Evolutionary conservation across 2,329 filamentous ascomycete species (phyloP).

Genomic region (Rachicladosporium sp.): DNA sequence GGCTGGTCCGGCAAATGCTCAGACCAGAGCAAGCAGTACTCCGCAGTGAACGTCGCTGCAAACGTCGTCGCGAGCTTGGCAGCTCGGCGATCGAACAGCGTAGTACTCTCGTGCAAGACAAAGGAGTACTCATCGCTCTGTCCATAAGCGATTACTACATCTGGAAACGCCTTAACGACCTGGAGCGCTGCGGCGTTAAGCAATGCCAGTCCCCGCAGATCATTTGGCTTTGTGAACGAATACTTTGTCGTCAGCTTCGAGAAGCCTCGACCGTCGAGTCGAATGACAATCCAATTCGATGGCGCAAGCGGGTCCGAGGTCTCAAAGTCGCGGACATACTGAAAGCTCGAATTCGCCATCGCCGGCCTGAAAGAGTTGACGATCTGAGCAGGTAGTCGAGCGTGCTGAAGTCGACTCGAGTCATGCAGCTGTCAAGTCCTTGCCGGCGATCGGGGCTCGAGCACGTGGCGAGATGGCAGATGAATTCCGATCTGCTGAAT

Average conservation of each 20-base stretch:
- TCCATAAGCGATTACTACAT: slow-evolving; percentile 80
- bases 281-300: slow-evolving; percentile 91
- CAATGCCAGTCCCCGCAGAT: slow-evolving; percentile 70
- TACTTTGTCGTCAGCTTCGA: slow-evolving; percentile 56
- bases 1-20: slow-evolving; percentile 59
- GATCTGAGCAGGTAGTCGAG: neutral
- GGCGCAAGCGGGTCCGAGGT: slow-evolving; percentile 66
- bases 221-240: slow-evolving; percentile 83
- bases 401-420: neutral
- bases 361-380: too few species aligned
- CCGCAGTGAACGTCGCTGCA: slow-evolving; percentile 83
- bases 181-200: slow-evolving; percentile 90
- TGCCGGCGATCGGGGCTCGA: too few species aligned
- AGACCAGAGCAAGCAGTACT: slow-evolving; percentile 75
- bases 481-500: too few species aligned
- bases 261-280: slow-evolving; percentile 88
- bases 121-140: slow-evolving; percentile 89
- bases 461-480: too few species aligned
- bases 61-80: slow-evolving; percentile 88
- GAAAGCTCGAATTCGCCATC: slow-evolving; percentile 51
- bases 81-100: slow-evolving; percentile 72
- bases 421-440: too few species aligned
- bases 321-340: slow-evolving; percentile 89
- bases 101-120: slow-evolving; percentile 47
- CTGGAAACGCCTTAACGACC: slow-evolving; percentile 70